Percentiles rank a stretch among this genome's conserved stretches.
phyloP scores from a whole-genome alignment of 2,329 filamentous ascomycete species.

The Tolypocladium album region DNA sequence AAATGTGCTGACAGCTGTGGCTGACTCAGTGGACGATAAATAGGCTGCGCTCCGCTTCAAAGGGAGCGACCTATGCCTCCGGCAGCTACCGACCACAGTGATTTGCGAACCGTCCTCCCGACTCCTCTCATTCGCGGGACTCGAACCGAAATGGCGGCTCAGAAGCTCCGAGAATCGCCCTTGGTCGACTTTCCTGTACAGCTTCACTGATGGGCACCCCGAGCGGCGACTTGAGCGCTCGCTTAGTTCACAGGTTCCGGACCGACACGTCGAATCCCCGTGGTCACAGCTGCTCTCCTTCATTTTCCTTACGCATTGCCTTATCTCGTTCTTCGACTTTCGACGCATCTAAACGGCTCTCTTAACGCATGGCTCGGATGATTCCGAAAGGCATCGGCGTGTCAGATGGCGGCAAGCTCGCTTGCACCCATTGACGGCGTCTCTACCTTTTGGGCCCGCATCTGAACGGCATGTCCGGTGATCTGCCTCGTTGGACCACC shows the following conservation, averaged over 20 bases:
- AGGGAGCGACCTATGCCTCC: slow-evolving; percentile 45
- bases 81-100: slow-evolving; percentile 24
- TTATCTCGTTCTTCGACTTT: slow-evolving; percentile 34
- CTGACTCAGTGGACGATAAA: slow-evolving; percentile 78
- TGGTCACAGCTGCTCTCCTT: slow-evolving; percentile 13
- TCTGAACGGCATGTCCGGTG: slow-evolving; percentile 31
- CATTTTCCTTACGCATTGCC: slow-evolving; percentile 22
- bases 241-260: slow-evolving; percentile 7
- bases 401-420: slow-evolving; percentile 4
- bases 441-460: slow-evolving; percentile 8
- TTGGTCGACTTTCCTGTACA: background rate
- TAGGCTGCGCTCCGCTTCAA: slow-evolving; percentile 77
- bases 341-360: slow-evolving; percentile 23
- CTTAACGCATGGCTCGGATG: slow-evolving; percentile 29
- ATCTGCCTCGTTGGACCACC: slow-evolving; percentile 12
- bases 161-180: background rate
- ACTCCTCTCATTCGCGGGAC: slow-evolving; percentile 5
- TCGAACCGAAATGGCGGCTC: slow-evolving; percentile 1
- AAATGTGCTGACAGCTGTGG: slow-evolving; percentile 58
- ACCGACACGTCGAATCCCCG: slow-evolving; percentile 8
- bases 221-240: background rate
- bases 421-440: slow-evolving; percentile 3
- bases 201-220: background rate
- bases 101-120: slow-evolving; percentile 14
- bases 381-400: slow-evolving; percentile 10